Evolutionary conservation across 495 filamentous ascomycete species (phyloP), one percentile per base, ranked within the genome.

Genomic region (Beverwykella pulmonaria): DNA sequence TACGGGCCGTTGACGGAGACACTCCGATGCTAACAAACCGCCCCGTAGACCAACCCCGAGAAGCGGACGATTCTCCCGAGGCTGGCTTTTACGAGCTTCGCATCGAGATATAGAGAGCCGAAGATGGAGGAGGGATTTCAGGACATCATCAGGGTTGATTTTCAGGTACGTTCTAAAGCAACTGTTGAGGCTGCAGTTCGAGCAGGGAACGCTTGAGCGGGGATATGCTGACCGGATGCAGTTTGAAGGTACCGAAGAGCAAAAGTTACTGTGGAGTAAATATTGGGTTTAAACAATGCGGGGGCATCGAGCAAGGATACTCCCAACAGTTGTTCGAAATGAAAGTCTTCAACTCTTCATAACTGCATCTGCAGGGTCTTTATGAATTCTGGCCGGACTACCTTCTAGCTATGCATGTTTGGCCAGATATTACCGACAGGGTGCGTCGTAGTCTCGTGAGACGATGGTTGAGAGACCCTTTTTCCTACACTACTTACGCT

Each of bases 41-140:
- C n/a, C 23, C 25, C 34, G 17, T 59, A 88, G 82, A 77, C 92
- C 80, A 97, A 97, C 62, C 93, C 92, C 6, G 92, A 97, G 76
- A 83, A 86, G 26, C 84, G 93, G 59, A 76, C 82, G 1, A 81
- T 86, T 1, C 84, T 98, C 6, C 92, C 92, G 0, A 84, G 83
- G 22, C 81, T 94, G 47, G 93, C 94, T 0, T 97, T 96, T 75
- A 84, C 81, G 12, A 82, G 86, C 25, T 98, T 90, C 69, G 78
- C 76, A 15, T 82, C 86, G 10, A 80, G 89, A 53, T 92, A 88
- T 76, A 84, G 84, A 67, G 83, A 88, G 68, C 94, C 92, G 8
- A 81, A 80, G n/a, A 67, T 83, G 8, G 77, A 81, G 1, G 94
- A 98, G 72, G 94, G 94, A 0, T 97, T 97, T 74, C 81, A 89